Percentiles rank a stretch among this genome's conserved stretches.
These are phyloP conservation scores for Fusarium stilboides DNA, from an alignment of 2,329 filamentous ascomycete species.

Conservation along the genomic window DNA sequence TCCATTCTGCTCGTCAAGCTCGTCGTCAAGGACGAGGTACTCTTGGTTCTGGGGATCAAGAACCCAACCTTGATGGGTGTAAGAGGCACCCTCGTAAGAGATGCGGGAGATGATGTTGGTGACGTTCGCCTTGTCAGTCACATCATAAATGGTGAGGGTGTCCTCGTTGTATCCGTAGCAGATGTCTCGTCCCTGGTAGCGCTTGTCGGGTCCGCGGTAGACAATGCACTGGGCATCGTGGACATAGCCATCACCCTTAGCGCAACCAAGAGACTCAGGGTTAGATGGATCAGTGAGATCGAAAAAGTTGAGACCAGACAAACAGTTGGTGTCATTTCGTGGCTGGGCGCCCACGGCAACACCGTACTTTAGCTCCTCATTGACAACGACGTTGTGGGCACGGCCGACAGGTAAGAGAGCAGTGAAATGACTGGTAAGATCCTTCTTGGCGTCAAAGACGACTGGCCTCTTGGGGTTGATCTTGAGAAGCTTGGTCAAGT, in stretches of 20 bases:
- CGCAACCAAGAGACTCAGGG: conserved; percentile 68
- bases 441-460: conserved; percentile 53
- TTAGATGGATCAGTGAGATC: conserved; percentile 69
- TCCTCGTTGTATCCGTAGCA: conserved; percentile 72
- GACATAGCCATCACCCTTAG: conserved; percentile 69
- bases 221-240: conserved; percentile 73
- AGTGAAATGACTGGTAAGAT: conserved; percentile 56
- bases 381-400: conserved; percentile 67
- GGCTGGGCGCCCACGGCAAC: conserved; percentile 62
- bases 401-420: conserved; percentile 57
- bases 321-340: conserved; percentile 58
- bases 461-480: conserved; percentile 59
- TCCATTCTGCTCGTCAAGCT: conserved; percentile 64
- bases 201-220: conserved; percentile 66
- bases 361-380: conserved; percentile 63
- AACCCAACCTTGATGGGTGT: conserved; percentile 73
- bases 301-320: conserved; percentile 70
- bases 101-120: conserved; percentile 66
- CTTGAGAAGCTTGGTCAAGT: conserved; percentile 68
- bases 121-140: conserved; percentile 63
- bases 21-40: conserved; percentile 67
- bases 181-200: conserved; percentile 65
- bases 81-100: conserved; percentile 69
- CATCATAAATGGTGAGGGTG: conserved; percentile 67
- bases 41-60: conserved; percentile 62